Base-by-base conservation (phyloP, 805 yeast species). In the Spathaspora hagerdaliae region DNA sequence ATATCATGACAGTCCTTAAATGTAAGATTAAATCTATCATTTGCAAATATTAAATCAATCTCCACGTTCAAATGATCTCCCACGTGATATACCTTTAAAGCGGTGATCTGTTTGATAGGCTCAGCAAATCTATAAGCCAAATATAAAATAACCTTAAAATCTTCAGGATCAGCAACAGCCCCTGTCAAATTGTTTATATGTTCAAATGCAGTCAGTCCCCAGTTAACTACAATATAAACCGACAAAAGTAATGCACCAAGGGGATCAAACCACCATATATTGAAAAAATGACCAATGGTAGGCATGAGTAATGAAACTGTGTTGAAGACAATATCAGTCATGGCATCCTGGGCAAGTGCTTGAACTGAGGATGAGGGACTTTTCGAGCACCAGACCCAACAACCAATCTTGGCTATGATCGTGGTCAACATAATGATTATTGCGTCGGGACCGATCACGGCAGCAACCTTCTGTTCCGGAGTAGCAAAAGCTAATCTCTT, bases 281-380 rank as follows among this genome's bases (percentile, higher is more conserved):
- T 60, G 13, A 75, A 60, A n/a, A 59, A 53, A 44, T 72, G 66
- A 1, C 92, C 92, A 0, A 76, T 37, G 0, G 82, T 50, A 0
- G 95, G 95, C 73, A 86, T 84, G 12, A 86, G 49, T 26, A 87
- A 73, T 1, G 94, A 85, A 37, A 84, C 83, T 1, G 74, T 55
- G 64, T 87, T 87, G 71, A 86, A 86, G 3, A 85, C 75, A 31
- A 86, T 77, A 61, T 87, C 95, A 0, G 91, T 86, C 63, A 75
- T 71, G 0, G 94, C 94, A 63, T 87, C 95, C 61, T 85, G 92
- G 1, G 91, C 87, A 45, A 86, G 67, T 0, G 95, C 95, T 56
- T 81, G 85, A 2, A 87, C 83, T 0, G 90, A 81, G 13, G 84
- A 77, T 12, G 88, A 82, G 13, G 73, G 65, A 49, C 84, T 75